These are phyloP conservation scores for Hymenoscyphus salicellus DNA, from an alignment of 2,329 filamentous ascomycete genomes.

Conservation along the genomic window DNA sequence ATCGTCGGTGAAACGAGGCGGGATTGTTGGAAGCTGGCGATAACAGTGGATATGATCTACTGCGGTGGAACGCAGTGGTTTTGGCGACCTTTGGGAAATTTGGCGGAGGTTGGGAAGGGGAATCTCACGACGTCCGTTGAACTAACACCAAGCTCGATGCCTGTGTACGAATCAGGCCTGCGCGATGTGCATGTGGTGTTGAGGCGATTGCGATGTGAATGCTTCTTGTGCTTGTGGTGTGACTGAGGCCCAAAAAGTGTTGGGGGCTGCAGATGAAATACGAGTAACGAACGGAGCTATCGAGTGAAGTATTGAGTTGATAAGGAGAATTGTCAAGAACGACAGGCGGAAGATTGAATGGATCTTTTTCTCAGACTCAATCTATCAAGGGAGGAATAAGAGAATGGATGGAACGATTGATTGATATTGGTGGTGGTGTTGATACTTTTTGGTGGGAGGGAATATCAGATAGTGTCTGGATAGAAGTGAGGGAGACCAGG, in stretches of 20 bases:
- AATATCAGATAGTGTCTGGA: background rate
- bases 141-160: background rate
- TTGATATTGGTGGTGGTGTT: constrained; percentile 2
- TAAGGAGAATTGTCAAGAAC: background rate
- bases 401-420: background rate
- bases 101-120: constrained; percentile 1
- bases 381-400: background rate
- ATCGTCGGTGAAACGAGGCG: constrained; percentile 13
- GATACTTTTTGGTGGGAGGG: background rate
- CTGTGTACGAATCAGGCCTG: background rate
- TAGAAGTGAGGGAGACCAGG: background rate
- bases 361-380: background rate
- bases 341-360: background rate
- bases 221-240: background rate
- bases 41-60: constrained; percentile 16
- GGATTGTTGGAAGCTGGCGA: constrained; percentile 8
- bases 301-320: background rate
- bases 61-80: constrained; percentile 11
- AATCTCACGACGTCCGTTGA: background rate
- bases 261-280: background rate
- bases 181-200: background rate
- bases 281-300: background rate
- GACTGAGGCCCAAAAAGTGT: constrained; percentile 2
- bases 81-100: background rate
- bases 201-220: constrained; percentile 1